A percentile compares a stretch with the other conserved stretches of the same genome.
Conservation (phyloP, 2,329 filamentous ascomycete species). For the Aureobasidium sp. region DNA sequence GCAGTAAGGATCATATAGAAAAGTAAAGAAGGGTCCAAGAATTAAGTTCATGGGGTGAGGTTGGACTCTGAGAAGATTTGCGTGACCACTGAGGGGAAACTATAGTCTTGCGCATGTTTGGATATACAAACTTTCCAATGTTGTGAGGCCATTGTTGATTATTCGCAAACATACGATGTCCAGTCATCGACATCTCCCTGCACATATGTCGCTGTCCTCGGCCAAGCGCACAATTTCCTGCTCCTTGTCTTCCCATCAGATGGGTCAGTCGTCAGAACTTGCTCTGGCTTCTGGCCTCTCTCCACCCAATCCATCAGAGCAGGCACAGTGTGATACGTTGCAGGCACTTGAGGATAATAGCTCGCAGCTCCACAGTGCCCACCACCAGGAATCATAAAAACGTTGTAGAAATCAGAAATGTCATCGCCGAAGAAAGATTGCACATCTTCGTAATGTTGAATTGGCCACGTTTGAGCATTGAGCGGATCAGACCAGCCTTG, state of each 20-base stretch:
- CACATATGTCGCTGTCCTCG: conserved; percentile 25
- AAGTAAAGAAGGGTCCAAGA: no score
- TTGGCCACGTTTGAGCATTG: conserved; percentile 33
- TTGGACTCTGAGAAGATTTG: no score
- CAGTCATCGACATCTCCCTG: conserved; percentile 22
- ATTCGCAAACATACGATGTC: conserved; percentile 23
- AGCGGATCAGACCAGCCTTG: conserved; percentile 36
- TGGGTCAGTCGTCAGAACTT: conserved; percentile 27
- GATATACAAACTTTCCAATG: no score
- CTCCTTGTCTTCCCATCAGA: conserved; percentile 27
- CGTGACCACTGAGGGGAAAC: no score
- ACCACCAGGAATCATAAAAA: conserved; percentile 35
- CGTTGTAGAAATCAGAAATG: conserved; percentile 28
- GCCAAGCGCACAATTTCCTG: conserved; percentile 31
- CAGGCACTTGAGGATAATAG: conserved; percentile 29
- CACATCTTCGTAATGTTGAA: conserved; percentile 29
- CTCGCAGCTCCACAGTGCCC: conserved; percentile 34
- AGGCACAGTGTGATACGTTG: conserved; percentile 30
- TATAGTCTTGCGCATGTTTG: no score
- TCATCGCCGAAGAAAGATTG: conserved; percentile 22
- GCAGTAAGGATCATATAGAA: no score
- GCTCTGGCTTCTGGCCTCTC: conserved; percentile 22
- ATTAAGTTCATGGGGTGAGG: no score
- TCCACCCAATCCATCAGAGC: conserved; percentile 33
- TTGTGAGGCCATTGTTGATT: background rate